A percentile compares a stretch with the other conserved stretches of the same genome.
phyloP scores from a whole-genome alignment of 1,139 yeast genomes.

The Scheffersomyces lignicola region DNA sequence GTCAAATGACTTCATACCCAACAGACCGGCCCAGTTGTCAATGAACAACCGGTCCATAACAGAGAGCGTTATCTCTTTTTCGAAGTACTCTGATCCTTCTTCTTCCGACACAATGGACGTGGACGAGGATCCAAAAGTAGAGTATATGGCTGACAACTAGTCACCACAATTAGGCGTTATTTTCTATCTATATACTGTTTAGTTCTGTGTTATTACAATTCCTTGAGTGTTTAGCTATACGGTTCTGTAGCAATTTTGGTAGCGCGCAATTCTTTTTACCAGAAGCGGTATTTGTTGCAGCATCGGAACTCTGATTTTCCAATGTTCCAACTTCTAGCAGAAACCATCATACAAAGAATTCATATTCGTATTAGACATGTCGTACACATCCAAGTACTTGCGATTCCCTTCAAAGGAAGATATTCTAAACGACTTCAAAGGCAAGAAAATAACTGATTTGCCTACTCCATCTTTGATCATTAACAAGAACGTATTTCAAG shows the following conservation, averaged over 20 bases:
- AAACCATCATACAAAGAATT: too few relatives aligned
- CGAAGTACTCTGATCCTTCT: conserved; percentile 6
- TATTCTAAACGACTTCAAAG: conserved; percentile 21
- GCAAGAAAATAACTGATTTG: conserved; percentile 24
- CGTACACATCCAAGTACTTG: conserved; percentile 18
- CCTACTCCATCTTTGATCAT: conserved; percentile 40
- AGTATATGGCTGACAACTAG: neutral
- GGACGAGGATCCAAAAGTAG: neutral
- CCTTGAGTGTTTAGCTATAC: too few relatives aligned
- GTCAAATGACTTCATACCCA: conserved; percentile 24
- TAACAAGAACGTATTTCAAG: conserved; percentile 21
- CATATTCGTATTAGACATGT: too few relatives aligned
- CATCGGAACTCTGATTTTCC: too few relatives aligned
- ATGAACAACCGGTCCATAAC: conserved; percentile 34
- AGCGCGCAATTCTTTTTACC: too few relatives aligned
- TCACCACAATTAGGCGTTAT: too few relatives aligned
- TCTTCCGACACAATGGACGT: conserved; percentile 1
- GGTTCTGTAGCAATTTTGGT: too few relatives aligned
- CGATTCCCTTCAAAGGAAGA: conserved; percentile 24
- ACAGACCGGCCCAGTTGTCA: conserved; percentile 35
- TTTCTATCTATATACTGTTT: too few relatives aligned
- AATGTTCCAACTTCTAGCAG: too few relatives aligned
- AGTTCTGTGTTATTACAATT: too few relatives aligned
- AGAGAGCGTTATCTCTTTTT: conserved; percentile 22
- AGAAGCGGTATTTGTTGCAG: too few relatives aligned